Base-by-base conservation (phyloP, 225 moss, liverwort and hornwort species). In the Marchantia polymorpha region DNA sequence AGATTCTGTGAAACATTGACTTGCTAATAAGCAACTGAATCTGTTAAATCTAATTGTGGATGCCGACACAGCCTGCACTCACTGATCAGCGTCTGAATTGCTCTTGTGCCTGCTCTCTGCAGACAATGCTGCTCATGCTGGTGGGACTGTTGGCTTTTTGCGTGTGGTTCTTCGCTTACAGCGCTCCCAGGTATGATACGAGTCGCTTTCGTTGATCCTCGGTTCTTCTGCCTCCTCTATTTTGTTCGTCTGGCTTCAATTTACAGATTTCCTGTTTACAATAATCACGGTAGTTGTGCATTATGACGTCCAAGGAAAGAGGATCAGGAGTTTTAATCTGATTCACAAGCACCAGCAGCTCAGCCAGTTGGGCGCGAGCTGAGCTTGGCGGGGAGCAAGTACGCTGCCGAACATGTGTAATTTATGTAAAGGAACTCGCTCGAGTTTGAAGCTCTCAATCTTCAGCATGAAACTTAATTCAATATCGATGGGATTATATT, bases 131-230 rank as follows among this genome's bases (percentile, higher is more conserved):
- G 84, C 84, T 87, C 83, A 89, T 92, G 78, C 74, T 94, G 65
- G 86, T 92, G 72, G 92, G 88, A 78, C 86, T 89, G 78, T 23
- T 94, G 77, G 85, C 88, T 50, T 86, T 94, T 61, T 88, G 90
- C 70, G 87, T 89, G 52, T 91, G 94, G 90, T 92, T 89, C 77
- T 94, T 89, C 74, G 87, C 90, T n/a, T 91, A 91, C 54, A 90
- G 89, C 77, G 92, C 89, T 75, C 88, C 90, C 11, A 92, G 92
- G 86, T 90, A 89, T 29, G 92, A 13, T 26, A 6, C 7, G 16
- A 71, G 22, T 71, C 29, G 27, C 20, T 39, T 39, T 39, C 5
- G 39, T 39, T 2, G 5, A 39, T 39, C 50, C 6, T 69, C 12
- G 4, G n/a, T 50, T 11, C 1, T 71, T 71, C 39, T 50, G 22